These are phyloP conservation scores for Eutrema yunnanense DNA, from an alignment of 345 rosid species.

Conservation along the genomic window DNA sequence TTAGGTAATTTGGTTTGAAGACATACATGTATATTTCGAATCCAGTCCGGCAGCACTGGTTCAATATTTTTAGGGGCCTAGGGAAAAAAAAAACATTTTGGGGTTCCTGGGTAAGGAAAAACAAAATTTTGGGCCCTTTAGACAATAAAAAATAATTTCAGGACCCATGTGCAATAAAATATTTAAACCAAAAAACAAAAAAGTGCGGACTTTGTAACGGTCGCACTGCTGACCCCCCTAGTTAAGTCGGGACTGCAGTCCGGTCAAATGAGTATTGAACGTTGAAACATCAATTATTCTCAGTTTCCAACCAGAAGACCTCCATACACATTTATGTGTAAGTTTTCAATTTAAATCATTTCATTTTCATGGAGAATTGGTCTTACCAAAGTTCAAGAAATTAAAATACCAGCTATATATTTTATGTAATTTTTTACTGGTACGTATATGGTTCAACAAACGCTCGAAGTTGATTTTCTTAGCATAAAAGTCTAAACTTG, in stretches of 20 bases:
- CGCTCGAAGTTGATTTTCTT: background rate
- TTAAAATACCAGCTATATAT: background rate
- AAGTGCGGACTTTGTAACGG: too few relatives aligned
- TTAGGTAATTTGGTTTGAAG: background rate
- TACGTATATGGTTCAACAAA: conserved; percentile 13
- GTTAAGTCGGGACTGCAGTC: background rate
- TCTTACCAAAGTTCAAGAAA: conserved; percentile 9
- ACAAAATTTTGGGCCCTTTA: too few relatives aligned
- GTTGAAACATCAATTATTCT: background rate
- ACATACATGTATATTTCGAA: background rate
- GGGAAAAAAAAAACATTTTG: too few relatives aligned
- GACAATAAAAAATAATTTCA: too few relatives aligned
- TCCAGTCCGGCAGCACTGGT: background rate
- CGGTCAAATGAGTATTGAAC: background rate
- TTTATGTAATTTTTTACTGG: background rate
- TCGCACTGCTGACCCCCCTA: too few relatives aligned
- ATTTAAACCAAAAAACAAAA: too few relatives aligned
- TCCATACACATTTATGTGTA: background rate
- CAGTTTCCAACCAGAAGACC: background rate
- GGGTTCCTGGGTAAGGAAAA: too few relatives aligned
- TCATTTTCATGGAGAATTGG: conserved; percentile 8
- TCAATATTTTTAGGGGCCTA: too few relatives aligned
- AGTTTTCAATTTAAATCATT: background rate
- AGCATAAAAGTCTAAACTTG: background rate
- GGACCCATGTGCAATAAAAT: too few relatives aligned